Evolutionary conservation across 164 flowering plant genomes (phyloP), one percentile per base, ranked within the genome.

Genomic region (Amborella trichopoda): DNA sequence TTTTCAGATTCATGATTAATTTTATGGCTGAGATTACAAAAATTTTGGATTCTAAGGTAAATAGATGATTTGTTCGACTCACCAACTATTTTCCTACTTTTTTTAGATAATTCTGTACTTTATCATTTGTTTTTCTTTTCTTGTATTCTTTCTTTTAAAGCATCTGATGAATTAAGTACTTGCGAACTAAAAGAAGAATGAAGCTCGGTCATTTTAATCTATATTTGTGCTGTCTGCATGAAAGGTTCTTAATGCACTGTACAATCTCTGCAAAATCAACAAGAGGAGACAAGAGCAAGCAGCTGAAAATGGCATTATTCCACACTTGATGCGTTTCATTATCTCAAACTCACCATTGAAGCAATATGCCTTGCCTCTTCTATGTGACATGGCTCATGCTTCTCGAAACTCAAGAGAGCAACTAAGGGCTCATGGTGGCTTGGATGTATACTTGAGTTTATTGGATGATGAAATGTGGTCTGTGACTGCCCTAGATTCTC

Each of bases 301-400:
- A n/a, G 99, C 99, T 46, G 96, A 93, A 72, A 93, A 82, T 64
- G 99, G 99, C 68, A 88, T 93, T 24, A 82, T 93, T 61, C 99
- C 99, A 54, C 95, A 93, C 68, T 72, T 93, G 66, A 78, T 93
- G 99, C 82, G 69, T 40, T 77, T 87, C 58, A 81, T 93, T 48
- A 69, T 75, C 69, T 70, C 80, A 16, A 78, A 71, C 60, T 93
- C 99, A 50, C 89, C 86, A 20, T 56, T 93, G 69, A 93, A 75
- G 57, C 86, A 70, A 53, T 70, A 67, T 67, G 99, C 99, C 49
- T 61, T 93, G 61, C 96, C 99, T 39, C 70, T 93, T 23, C 68
- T 93, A 2, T 93, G 96, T 58, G 99, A 93, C 61, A 93, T 88
- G 95, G 99, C 99, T 33, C 96, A 93, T 69, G 99, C 99, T 47